phyloP scores from a whole-genome alignment of 768 basidiomycete genomes.

The Mrakia frigida region DNA sequence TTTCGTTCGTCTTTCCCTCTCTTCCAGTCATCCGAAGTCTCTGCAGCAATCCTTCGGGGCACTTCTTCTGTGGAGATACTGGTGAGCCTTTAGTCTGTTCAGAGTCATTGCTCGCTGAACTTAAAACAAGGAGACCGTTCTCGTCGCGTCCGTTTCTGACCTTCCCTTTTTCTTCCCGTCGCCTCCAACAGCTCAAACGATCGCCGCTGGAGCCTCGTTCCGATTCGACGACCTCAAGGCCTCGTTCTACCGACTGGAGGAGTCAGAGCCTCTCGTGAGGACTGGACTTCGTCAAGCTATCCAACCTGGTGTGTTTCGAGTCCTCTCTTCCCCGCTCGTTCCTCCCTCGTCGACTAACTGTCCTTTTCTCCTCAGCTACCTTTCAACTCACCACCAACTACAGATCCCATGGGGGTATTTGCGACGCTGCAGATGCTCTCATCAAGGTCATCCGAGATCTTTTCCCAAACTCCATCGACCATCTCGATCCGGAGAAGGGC shows the following conservation, averaged over 20 bases:
- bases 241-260: slow-evolving; percentile 61
- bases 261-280: slow-evolving; percentile 40
- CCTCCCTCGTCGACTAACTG: too few species aligned
- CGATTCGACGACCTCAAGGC: slow-evolving; percentile 66
- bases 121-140: too few species aligned
- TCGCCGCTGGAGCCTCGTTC: slow-evolving; percentile 66
- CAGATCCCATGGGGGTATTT: background rate
- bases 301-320: background rate
- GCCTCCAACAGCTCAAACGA: slow-evolving; percentile 60
- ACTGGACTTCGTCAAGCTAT: slow-evolving; percentile 53
- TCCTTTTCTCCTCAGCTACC: background rate
- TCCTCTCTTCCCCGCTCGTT: too few species aligned
- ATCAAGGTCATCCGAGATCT: background rate
- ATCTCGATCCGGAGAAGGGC: background rate
- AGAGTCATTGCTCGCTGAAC: too few species aligned
- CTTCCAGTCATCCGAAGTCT: slow-evolving; percentile 57
- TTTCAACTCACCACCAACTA: slow-evolving; percentile 1
- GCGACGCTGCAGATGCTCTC: background rate
- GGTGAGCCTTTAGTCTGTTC: too few species aligned
- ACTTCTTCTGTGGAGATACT: slow-evolving; percentile 73
- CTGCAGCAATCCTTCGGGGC: slow-evolving; percentile 60
- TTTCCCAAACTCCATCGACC: background rate
- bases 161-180: too few species aligned
- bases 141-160: too few species aligned
- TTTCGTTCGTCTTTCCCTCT: background rate